These are phyloP conservation scores for Erigeron canadensis DNA, from an alignment of 129 eudicot species.

Conservation along the genomic window DNA sequence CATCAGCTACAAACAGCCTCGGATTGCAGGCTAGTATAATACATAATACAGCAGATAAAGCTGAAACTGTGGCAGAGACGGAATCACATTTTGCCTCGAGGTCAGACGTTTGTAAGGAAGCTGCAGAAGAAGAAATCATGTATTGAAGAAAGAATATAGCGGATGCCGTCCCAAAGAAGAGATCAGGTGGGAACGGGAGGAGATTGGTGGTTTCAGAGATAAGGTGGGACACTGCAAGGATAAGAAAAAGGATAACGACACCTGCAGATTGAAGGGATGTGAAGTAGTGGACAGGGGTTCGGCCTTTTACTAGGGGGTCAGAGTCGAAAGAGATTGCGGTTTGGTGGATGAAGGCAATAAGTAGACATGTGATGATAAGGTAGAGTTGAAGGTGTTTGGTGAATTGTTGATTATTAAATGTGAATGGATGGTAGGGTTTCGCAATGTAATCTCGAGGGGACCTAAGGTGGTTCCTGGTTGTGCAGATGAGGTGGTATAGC, in stretches of 20 bases:
- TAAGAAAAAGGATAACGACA: conserved; percentile 55
- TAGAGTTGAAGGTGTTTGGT: conserved; percentile 55
- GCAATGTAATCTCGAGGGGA: conserved; percentile 67
- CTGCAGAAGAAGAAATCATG: conserved; percentile 52
- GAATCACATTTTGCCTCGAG: conserved; percentile 75
- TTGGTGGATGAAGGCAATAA: conserved; percentile 60
- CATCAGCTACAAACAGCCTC: conserved; percentile 64
- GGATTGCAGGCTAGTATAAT: conserved; percentile 64
- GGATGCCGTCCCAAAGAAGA: conserved; percentile 67
- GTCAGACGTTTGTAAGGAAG: conserved; percentile 56
- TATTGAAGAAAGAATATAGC: conserved; percentile 66
- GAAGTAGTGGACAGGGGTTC: conserved; percentile 73
- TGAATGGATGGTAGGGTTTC: conserved; percentile 68
- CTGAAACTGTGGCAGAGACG: conserved; percentile 56
- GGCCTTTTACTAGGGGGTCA: conserved; percentile 79
- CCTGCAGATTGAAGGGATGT: conserved; percentile 77
- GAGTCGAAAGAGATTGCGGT: conserved; percentile 50
- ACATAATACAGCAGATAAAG: conserved; percentile 53
- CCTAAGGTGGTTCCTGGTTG: conserved; percentile 57
- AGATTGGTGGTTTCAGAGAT: conserved; percentile 56
- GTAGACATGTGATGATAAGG: conserved; percentile 57
- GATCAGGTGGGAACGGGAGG: conserved; percentile 68
- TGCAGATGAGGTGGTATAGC: conserved; percentile 72
- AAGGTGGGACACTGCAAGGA: conserved; percentile 54
- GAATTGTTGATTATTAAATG: conserved; percentile 15